Conservation (phyloP, 305 asterid species). For the Fraxinus sp. region DNA sequence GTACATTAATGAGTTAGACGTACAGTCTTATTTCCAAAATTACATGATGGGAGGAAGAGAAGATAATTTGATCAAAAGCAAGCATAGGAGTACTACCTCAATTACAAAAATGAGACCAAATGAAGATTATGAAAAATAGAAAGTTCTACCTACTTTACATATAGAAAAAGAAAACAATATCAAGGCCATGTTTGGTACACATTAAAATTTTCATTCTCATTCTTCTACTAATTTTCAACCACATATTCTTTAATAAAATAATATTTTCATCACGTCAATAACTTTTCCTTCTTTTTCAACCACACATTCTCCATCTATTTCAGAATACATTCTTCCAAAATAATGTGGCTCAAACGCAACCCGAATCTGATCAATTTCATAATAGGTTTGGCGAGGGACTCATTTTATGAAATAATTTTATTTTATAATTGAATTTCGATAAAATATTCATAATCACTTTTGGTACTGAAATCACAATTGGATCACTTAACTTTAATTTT, state of each 20-base stretch:
- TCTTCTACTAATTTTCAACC: no score
- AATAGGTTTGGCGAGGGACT: neutral
- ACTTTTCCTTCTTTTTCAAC: no score
- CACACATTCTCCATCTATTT: no score
- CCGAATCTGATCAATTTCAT: neutral
- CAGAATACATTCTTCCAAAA: no score
- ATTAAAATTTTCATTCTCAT: no score
- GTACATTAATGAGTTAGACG: neutral
- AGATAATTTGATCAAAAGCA: neutral
- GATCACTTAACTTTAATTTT: neutral
- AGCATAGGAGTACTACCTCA: neutral
- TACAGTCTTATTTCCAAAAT: neutral
- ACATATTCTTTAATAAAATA: no score
- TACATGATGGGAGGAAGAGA: neutral
- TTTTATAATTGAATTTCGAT: no score
- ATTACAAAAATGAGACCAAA: neutral
- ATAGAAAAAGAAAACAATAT: no score
- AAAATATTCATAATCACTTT: neutral
- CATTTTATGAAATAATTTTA: neutral
- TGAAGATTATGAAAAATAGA: neutral
- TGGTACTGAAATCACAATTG: neutral
- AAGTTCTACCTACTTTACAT: neutral
- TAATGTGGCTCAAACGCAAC: no score
- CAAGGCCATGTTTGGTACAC: no score
- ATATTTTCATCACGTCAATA: no score